phyloP scores from a whole-genome alignment of 371 early-diverging fungal genomes.

The Dichotomocladium elegans region DNA sequence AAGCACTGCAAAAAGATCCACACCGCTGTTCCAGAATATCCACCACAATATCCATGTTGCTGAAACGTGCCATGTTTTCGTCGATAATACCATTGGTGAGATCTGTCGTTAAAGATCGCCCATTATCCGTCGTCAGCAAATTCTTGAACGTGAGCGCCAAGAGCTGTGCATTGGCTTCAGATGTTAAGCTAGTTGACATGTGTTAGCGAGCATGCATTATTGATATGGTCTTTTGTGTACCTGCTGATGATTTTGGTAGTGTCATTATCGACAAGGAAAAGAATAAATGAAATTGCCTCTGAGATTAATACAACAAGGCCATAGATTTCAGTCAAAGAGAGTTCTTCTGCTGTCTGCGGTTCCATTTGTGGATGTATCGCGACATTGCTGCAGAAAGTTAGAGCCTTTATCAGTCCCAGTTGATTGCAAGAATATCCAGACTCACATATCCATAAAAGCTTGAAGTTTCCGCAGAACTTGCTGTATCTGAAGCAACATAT shows the following conservation, averaged over 20 bases:
- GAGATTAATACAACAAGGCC: constrained; percentile 52
- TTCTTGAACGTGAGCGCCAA: constrained; percentile 53
- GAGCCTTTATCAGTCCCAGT: background rate
- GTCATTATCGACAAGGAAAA: constrained; percentile 62
- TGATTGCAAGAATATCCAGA: too few relatives aligned
- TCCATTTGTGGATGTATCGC: constrained; percentile 11
- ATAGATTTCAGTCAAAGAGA: constrained; percentile 56
- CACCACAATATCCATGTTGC: constrained; percentile 17
- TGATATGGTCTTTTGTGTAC: constrained; percentile 24
- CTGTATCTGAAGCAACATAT: constrained; percentile 9
- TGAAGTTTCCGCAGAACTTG: constrained; percentile 16
- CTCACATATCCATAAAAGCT: constrained; percentile 21
- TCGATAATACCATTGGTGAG: constrained; percentile 65
- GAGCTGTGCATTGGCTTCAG: constrained; percentile 34
- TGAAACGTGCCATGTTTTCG: constrained; percentile 15
- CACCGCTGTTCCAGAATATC: constrained; percentile 62
- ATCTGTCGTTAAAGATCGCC: constrained; percentile 54
- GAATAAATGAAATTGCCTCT: constrained; percentile 76
- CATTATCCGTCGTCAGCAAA: constrained; percentile 53
- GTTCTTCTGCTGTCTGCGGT: constrained; percentile 15
- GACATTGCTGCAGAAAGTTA: constrained; percentile 5
- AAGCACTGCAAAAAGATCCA: constrained; percentile 65
- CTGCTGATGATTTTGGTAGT: constrained; percentile 46
- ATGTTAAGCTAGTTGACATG: constrained; percentile 24
- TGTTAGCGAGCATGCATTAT: background rate